Evolutionary conservation across 176 grass and related monocot species (phyloP).

Genomic region (Aegilops bicornis): DNA sequence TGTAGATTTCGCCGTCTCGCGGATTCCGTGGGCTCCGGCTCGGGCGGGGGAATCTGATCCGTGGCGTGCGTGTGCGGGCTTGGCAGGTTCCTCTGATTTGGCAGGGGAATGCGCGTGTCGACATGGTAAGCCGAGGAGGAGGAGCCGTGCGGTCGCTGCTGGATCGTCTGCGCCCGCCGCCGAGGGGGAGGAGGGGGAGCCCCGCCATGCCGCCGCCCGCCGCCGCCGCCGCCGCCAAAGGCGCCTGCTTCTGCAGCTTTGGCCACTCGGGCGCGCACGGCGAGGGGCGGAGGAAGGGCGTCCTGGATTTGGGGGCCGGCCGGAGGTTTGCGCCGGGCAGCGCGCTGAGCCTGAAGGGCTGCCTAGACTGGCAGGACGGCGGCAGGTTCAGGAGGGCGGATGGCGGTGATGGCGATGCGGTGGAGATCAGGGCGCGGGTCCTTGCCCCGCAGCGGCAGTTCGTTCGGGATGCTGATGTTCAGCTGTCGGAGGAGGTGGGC

Average conservation of each 20-base stretch:
- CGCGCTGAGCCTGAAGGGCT: conserved; percentile 58
- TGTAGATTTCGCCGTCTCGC: neutral
- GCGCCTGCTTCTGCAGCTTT: conserved; percentile 41
- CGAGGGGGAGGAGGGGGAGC: conserved; percentile 27
- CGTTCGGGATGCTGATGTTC: conserved; percentile 38
- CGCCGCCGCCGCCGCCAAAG: conserved; percentile 20
- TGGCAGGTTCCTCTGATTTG: conserved; percentile 26
- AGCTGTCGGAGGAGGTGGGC: conserved; percentile 40
- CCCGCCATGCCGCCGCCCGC: conserved; percentile 20
- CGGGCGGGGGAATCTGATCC: conserved; percentile 16
- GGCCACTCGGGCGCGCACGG: conserved; percentile 29
- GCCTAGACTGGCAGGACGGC: conserved; percentile 34
- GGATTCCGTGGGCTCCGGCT: neutral
- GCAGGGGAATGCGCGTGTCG: conserved; percentile 54
- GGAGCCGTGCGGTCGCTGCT: conserved; percentile 50
- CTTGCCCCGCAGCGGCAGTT: conserved; percentile 45
- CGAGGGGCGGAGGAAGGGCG: conserved; percentile 33
- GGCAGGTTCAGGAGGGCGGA: conserved; percentile 35
- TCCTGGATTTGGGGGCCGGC: conserved; percentile 37
- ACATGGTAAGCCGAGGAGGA: conserved; percentile 65
- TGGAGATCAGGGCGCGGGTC: conserved; percentile 36
- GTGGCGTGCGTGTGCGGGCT: neutral
- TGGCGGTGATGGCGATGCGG: conserved; percentile 27
- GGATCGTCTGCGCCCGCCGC: conserved; percentile 28
- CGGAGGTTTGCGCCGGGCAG: conserved; percentile 35